Base-by-base conservation (phyloP, 169 alveolate species). In the Perkinsus olseni region DNA sequence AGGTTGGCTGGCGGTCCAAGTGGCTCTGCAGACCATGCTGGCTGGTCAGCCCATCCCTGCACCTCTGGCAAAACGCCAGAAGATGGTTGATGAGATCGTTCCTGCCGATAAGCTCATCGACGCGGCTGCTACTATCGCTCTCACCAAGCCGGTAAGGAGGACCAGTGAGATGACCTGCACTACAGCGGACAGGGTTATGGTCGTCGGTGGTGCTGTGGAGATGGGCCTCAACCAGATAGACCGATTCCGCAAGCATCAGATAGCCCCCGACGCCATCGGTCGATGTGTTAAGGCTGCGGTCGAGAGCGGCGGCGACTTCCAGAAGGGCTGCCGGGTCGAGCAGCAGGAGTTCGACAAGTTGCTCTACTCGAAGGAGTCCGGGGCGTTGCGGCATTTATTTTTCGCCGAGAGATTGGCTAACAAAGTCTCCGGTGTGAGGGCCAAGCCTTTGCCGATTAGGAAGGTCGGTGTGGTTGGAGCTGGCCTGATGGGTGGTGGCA, bases 401-500 rank as follows among this genome's bases (percentile, higher is more conserved):
- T 38, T 94, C 90, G 92, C 95, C 28, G 95, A 94, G 93, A 93
- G 95, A n/a, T 17, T 38, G 38, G 93, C 93, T 39, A 37, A 34
- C n/a, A 91, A 91, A 31, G 93, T 91, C 37, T 10, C 62, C 50
- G 93, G 95, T 36, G 91, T 82, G 62, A 93, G 92, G 31, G 95
- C 93, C 91, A 92, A 94, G 94, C 95, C 95, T 11, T 24, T 40
- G 51, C 93, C 95, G 51, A 74, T 94, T 74, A 94, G 92, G 74
- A 94, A 94, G 93, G 94, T 93, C 40, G 95, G 95, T 38, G 91
- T 94, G 36, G 51, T 94, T 37, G 95, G 95, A 4, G 95, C 95
- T 0, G 95, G 95, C 21, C 93, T 94, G 91, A 94, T 94, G 95
- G 95, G 95, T 0, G 95, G 95, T 34, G 95, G 95, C 21, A 94